These are phyloP conservation scores for Reticulascus tulasneorum DNA, from an alignment of 2,329 filamentous ascomycete genomes.

Conservation along the genomic window DNA sequence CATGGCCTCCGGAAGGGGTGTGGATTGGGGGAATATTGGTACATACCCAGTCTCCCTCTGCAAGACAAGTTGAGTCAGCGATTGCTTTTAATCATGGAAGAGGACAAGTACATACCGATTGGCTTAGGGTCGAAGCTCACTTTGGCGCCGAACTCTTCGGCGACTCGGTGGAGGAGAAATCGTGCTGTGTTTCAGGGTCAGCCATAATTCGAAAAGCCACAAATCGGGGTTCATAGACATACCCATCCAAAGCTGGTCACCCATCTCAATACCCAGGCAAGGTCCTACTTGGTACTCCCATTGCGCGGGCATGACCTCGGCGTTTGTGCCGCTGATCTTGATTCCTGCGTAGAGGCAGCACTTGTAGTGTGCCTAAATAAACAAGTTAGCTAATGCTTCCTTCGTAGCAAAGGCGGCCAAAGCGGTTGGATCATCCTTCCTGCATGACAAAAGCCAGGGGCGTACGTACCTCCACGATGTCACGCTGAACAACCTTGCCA, in stretches of 20 bases:
- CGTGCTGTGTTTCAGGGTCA: constrained; percentile 45
- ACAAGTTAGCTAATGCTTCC: too few species aligned
- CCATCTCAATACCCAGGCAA: constrained; percentile 82
- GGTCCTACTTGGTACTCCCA: constrained; percentile 98
- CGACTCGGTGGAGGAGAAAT: constrained; percentile 82
- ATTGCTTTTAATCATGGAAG: too few species aligned
- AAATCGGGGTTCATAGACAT: too few species aligned
- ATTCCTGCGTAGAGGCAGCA: constrained; percentile 65
- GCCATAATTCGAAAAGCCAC: constrained; percentile 62
- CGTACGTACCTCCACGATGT: constrained; percentile 97
- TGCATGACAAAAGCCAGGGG: too few species aligned
- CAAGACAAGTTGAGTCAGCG: too few species aligned
- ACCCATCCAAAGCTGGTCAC: constrained; percentile 96
- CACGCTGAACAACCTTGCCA: constrained; percentile 95
- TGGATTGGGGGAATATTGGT: too few species aligned
- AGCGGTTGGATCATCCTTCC: too few species aligned
- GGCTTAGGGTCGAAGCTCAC: constrained; percentile 96
- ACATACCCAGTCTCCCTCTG: too few species aligned
- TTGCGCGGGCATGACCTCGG: constrained; percentile 96
- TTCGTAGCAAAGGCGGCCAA: too few species aligned
- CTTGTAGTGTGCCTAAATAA: constrained; percentile 90
- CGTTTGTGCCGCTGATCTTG: constrained; percentile 97
- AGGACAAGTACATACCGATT: constrained; percentile 72
- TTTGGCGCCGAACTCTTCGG: constrained; percentile 94
- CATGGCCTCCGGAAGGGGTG: too few species aligned